phyloP scores from a whole-genome alignment of 768 basidiomycete species.

The Pulveroboletus sp. region DNA sequence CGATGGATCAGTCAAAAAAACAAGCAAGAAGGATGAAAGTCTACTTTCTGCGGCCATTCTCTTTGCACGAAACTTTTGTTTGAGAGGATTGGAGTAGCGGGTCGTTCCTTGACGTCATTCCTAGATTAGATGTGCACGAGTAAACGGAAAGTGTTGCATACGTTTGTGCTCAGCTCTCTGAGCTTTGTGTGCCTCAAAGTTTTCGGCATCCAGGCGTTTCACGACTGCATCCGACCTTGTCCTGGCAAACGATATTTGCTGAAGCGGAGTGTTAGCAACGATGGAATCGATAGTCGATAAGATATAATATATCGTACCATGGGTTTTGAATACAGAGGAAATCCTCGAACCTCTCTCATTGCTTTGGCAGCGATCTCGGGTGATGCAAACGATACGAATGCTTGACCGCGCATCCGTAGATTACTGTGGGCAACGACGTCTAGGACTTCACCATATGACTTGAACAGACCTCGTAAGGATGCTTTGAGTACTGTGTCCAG shows the following conservation, averaged over 20 bases:
- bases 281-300: background rate
- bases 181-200: constrained; percentile 72
- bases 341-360: constrained; percentile 87
- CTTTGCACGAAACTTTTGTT: constrained; percentile 80
- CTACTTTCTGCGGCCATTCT: constrained; percentile 75
- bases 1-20: background rate
- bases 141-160: constrained; percentile 32
- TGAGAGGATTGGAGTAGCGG: constrained; percentile 85
- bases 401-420: constrained; percentile 97
- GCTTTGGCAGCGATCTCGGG: constrained; percentile 83
- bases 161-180: constrained; percentile 80
- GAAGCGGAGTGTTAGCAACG: constrained; percentile 4
- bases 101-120: constrained; percentile 52
- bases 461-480: constrained; percentile 84
- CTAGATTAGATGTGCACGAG: background rate
- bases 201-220: constrained; percentile 60
- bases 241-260: constrained; percentile 95
- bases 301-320: constrained; percentile 56
- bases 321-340: constrained; percentile 94
- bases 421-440: constrained; percentile 96
- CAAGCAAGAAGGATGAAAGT: constrained; percentile 1
- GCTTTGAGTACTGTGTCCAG: constrained; percentile 72
- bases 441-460: constrained; percentile 86
- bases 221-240: constrained; percentile 90
- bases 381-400: constrained; percentile 88